Base-by-base conservation (phyloP, 2,329 filamentous ascomycete genomes). In the Diplodia intermedia region DNA sequence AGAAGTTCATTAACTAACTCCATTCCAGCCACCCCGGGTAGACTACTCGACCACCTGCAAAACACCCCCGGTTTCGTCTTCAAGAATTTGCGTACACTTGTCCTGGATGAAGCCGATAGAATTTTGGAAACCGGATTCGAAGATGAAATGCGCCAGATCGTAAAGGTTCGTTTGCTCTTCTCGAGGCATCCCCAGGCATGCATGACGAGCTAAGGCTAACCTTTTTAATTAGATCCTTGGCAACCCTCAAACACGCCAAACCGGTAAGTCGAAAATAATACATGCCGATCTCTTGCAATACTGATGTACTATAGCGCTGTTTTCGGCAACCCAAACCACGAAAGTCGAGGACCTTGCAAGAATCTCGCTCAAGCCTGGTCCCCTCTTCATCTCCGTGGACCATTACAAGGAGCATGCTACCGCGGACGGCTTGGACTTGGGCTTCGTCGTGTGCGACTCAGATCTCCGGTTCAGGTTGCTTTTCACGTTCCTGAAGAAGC, bases 71-170 rank as follows among this genome's bases (percentile, higher is more conserved):
- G 90, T 23, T 98, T 98, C 72, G 83, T 90, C 0, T 97, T 92
- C 86, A 97, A 97, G 85, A 97, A 97, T 80, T 82, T 97, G 73
- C 93, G 94, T 79, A 91, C 93, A 1, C 85, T 99, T 43, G 88
- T 99, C 72, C 97, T 98, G 72, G 95, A 99, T 75, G 95, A 99
- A 82, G 95, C 95, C 20, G 95, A 99, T 78, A 90, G 95, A 57
- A 97, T 99, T 71, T 84, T 99, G 54, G 95, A 99, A 82, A 92
- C 97, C 70, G 94, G 95, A 74, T 99, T 99, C 85, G 95, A 99
- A 80, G 95, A 98, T 76, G 95, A 99, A 82, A 97, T 99, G 90
- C 86, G 91, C 71, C 90, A 96, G 79, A 96, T 97, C 73, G 89
- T 97, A 79, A 94, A 94, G 84, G 93, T 97, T 68, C 83, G 97